Evolutionary conservation across 768 basidiomycete genomes (phyloP).

Genomic region (Clitopilus passeckerianus): DNA sequence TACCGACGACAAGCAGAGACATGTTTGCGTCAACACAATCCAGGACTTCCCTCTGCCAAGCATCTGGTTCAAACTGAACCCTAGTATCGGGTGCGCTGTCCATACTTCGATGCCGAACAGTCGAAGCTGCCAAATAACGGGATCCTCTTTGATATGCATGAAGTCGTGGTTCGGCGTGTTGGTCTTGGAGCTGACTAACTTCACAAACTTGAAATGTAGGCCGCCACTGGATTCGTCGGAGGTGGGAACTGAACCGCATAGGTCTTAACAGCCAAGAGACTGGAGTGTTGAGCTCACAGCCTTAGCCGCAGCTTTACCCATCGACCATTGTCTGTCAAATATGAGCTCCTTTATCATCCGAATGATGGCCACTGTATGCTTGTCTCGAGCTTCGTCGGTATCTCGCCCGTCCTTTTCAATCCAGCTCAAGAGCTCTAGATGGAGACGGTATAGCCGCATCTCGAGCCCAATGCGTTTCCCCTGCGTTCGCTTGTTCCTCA

Average conservation of each 20-base stretch:
- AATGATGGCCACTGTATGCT: slow-evolving; percentile 40
- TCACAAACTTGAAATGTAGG: slow-evolving; percentile 49
- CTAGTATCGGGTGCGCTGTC: slow-evolving; percentile 53
- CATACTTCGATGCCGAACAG: slow-evolving; percentile 69
- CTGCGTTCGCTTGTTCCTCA: slow-evolving; percentile 38
- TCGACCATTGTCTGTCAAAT: slow-evolving; percentile 21
- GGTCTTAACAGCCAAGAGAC: slow-evolving; percentile 43
- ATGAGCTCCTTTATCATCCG: slow-evolving; percentile 39
- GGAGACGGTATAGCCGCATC: slow-evolving; percentile 44
- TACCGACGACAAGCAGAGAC: slow-evolving; percentile 66
- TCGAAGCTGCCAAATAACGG: slow-evolving; percentile 63
- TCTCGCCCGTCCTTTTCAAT: slow-evolving; percentile 37
- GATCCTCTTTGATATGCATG: slow-evolving; percentile 53
- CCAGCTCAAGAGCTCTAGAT: slow-evolving; percentile 51
- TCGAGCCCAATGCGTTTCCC: slow-evolving; percentile 45
- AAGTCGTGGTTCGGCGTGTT: slow-evolving; percentile 36
- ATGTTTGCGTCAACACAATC: slow-evolving; percentile 54
- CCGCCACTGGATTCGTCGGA: slow-evolving; percentile 11
- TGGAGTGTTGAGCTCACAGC: slow-evolving; percentile 34
- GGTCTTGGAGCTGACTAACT: slow-evolving; percentile 45
- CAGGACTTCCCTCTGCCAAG: slow-evolving; percentile 65
- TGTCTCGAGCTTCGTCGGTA: slow-evolving; percentile 33
- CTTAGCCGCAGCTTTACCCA: slow-evolving; percentile 29
- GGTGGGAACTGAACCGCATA: slow-evolving; percentile 18
- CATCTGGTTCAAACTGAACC: slow-evolving; percentile 62